Conservation (phyloP, 768 basidiomycete species). For the Rhizopogon roseolus region DNA sequence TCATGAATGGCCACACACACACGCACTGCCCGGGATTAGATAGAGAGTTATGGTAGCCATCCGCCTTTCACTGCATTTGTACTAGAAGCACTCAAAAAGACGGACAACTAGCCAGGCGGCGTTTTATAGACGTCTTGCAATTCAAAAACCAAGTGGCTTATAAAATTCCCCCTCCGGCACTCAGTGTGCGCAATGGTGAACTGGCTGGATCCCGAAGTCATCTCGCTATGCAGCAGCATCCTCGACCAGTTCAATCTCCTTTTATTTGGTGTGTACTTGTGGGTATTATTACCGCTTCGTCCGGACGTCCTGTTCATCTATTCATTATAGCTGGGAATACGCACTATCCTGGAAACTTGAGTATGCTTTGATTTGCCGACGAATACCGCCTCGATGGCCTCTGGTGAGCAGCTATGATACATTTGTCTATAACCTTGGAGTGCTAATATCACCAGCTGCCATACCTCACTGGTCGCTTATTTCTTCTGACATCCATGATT, state of each 20-base stretch:
- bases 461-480: background rate
- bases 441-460: background rate
- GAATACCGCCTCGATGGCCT: background rate
- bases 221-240: background rate
- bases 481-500: background rate
- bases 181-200: background rate
- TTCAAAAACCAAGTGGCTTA: background rate
- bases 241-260: background rate
- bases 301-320: background rate
- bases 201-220: background rate
- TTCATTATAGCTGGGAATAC: background rate
- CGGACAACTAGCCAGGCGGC: too few species aligned
- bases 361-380: background rate
- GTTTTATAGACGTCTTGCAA: background rate
- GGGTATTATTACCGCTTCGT: background rate
- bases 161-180: background rate
- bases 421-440: background rate
- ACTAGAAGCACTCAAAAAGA: background rate
- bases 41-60: background rate
- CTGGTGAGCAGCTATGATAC: background rate
- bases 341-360: background rate
- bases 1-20: background rate
- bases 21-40: background rate
- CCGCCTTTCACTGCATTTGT: too few species aligned
- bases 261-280: background rate